Evolutionary conservation across 257 asterid species (phyloP), one percentile per base, ranked within the genome.

Genomic region (Forsythia viridissima): DNA sequence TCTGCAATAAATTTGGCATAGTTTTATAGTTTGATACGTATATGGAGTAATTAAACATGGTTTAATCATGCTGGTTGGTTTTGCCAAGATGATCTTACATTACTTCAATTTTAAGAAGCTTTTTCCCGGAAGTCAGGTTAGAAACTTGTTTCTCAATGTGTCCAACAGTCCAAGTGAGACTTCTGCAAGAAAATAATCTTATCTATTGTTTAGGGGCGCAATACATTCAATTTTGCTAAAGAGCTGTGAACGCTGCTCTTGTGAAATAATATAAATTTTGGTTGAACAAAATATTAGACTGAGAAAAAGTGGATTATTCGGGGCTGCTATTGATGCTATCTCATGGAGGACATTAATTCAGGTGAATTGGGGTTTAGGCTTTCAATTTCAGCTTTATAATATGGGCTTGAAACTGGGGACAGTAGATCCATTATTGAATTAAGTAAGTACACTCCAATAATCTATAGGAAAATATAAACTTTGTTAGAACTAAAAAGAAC

Each of bases 391-490:
- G 30, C 21, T 42, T 70, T n/a, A 20, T 52, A 46, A 72, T 71
- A 36, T 72, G 77, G 76, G 63, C 73, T 76, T 48, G 79, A 72
- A 69, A 38, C 43, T 57, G 67, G 66, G 4, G 5, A 9, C 70
- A 57, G 1, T 67, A 66, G 55, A 74, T 30, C 48, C 37, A 51
- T 21, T 48, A 51, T 18, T 70, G 42, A 15, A 78, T 52, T 67
- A 73, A 52, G 37, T 78, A 70, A 15, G 79, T 67, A 70, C 70
- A 57, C 20, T 80, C 72, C 79, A 18, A 5, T 44, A 21, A 6
- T 21, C n/a, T 72, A 30, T 51, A 46, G 70, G 43, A 40, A 73
- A 57, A 43, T 72, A 21, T 73, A 48, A 42, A 48, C 18, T 52
- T 41, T 70, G 37, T 48, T 24, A 42, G 41, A 72, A 48, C 34